Conservation (phyloP, 495 filamentous ascomycete species). For the Daldinia decipiens region DNA sequence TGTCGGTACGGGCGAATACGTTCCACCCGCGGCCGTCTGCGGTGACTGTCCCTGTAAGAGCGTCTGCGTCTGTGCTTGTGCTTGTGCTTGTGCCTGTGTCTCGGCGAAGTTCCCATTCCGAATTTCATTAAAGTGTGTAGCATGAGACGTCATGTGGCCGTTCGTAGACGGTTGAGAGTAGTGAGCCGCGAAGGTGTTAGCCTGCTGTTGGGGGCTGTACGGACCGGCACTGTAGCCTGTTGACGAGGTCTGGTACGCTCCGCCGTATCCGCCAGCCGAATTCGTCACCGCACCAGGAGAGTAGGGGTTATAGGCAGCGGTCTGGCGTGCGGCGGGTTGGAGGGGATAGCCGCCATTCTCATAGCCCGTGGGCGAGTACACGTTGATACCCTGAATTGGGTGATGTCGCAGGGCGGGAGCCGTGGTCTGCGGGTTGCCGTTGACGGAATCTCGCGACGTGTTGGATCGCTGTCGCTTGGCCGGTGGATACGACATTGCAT, state of each 20-base stretch:
- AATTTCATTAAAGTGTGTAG: conserved; percentile 42
- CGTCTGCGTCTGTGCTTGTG: conserved; percentile 32
- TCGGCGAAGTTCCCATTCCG: conserved; percentile 43
- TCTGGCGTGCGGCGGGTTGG: conserved; percentile 38
- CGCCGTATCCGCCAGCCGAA: conserved; percentile 43
- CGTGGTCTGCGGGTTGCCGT: conserved; percentile 42
- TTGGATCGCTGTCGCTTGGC: conserved; percentile 52
- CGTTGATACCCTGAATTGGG: conserved; percentile 38
- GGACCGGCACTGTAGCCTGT: conserved; percentile 41
- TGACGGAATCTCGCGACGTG: conserved; percentile 49
- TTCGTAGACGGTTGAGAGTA: conserved; percentile 45
- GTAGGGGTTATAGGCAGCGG: conserved; percentile 42
- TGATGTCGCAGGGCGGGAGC: conserved; percentile 44
- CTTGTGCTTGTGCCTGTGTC: conserved; percentile 33
- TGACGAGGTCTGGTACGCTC: conserved; percentile 42
- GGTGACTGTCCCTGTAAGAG: conserved; percentile 39
- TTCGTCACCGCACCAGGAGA: conserved; percentile 45
- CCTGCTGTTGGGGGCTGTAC: conserved; percentile 46
- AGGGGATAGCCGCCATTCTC: conserved; percentile 47
- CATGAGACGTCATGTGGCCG: conserved; percentile 43
- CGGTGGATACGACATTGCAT: conserved; percentile 51
- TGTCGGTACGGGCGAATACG: conserved; percentile 44
- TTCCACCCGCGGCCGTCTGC: conserved; percentile 36
- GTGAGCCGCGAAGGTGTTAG: conserved; percentile 41
- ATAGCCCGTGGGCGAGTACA: conserved; percentile 40